Evolutionary conservation across 805 yeast species (phyloP).

Genomic region (Priceomyces castillae): DNA sequence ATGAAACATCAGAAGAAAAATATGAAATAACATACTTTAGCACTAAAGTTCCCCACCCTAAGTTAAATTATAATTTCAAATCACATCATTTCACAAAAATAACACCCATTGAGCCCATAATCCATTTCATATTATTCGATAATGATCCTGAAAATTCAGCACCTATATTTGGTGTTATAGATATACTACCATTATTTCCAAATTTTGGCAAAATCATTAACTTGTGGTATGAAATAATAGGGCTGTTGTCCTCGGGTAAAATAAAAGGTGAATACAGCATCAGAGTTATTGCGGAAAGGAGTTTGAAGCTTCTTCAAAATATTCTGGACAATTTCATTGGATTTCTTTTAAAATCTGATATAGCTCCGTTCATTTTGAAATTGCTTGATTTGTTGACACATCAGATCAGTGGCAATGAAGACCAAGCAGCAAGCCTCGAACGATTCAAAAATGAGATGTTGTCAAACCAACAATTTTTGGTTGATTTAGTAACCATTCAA

Average conservation of each 20-base stretch:
- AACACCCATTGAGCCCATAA: slow-evolving; percentile 62
- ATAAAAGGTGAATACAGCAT: slow-evolving; percentile 17
- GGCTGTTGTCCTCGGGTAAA: slow-evolving; percentile 8
- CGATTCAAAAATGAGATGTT: slow-evolving; percentile 53
- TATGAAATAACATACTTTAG: slow-evolving; percentile 22
- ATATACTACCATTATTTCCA: slow-evolving; percentile 36
- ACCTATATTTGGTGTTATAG: slow-evolving; percentile 18
- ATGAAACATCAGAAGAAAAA: background rate
- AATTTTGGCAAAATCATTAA: slow-evolving; percentile 28
- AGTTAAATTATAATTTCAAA: slow-evolving; percentile 44
- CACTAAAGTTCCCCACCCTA: slow-evolving; percentile 35
- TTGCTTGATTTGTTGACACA: slow-evolving; percentile 43
- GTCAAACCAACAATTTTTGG: slow-evolving; percentile 43
- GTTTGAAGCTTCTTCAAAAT: slow-evolving; percentile 52
- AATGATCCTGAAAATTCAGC: slow-evolving; percentile 11
- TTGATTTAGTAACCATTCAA: slow-evolving; percentile 24
- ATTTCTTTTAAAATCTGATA: slow-evolving; percentile 60
- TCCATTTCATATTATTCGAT: slow-evolving; percentile 60
- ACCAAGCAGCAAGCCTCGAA: slow-evolving; percentile 34
- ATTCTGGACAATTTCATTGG: slow-evolving; percentile 64
- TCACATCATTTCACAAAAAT: slow-evolving; percentile 45
- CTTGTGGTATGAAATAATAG: slow-evolving; percentile 13
- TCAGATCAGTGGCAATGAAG: slow-evolving; percentile 9
- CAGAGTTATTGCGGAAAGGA: slow-evolving; percentile 45
- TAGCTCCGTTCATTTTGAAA: slow-evolving; percentile 56